Conservation (phyloP, 2,329 filamentous ascomycete species). For the Davidsoniella neocaledoniae region DNA sequence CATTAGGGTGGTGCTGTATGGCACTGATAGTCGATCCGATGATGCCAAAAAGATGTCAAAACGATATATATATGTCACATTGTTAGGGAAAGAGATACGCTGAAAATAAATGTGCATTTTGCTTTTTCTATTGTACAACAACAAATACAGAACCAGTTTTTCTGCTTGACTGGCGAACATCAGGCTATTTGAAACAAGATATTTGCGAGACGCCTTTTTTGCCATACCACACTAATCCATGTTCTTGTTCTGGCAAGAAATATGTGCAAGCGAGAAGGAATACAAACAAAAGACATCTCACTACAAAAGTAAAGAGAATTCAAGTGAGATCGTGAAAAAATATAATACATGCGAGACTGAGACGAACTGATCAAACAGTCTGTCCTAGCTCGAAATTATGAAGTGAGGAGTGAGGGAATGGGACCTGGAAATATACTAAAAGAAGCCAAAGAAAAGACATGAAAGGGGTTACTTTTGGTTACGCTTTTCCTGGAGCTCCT, state of each 20-base stretch:
- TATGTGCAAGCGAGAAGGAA: too few relatives aligned
- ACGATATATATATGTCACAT: too few relatives aligned
- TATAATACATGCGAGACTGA: background rate
- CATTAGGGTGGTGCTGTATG: too few relatives aligned
- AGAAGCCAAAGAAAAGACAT: background rate
- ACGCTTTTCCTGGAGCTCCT: conserved; percentile 40
- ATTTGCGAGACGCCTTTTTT: too few relatives aligned
- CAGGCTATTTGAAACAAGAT: too few relatives aligned
- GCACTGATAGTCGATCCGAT: too few relatives aligned
- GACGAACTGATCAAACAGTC: background rate
- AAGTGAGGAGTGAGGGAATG: background rate
- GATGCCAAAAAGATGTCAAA: too few relatives aligned
- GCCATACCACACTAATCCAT: too few relatives aligned
- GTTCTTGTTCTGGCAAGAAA: too few relatives aligned
- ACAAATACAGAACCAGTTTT: background rate
- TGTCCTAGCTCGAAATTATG: background rate
- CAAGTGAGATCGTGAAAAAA: background rate
- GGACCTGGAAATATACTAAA: background rate
- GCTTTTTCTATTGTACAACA: background rate
- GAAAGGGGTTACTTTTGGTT: conserved; percentile 16
- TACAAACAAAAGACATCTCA: too few relatives aligned
- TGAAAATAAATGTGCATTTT: background rate
- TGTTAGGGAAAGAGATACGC: too few relatives aligned
- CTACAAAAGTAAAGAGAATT: too few relatives aligned
- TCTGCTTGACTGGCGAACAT: background rate